These are phyloP conservation scores for Solanum corneliomulleri DNA, from an alignment of 257 asterid genomes.

Conservation along the genomic window DNA sequence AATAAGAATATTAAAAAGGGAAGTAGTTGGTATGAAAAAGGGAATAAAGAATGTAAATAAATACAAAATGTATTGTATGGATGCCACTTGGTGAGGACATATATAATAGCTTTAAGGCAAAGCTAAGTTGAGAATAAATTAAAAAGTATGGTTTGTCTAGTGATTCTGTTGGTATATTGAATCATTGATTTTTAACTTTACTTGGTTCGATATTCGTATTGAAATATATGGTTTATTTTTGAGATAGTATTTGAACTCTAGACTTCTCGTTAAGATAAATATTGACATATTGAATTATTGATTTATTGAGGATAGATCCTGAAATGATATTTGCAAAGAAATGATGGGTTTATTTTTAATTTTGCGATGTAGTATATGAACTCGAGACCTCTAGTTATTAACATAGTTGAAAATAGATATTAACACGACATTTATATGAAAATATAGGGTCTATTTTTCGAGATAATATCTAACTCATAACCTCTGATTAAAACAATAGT, in stretches of 20 bases:
- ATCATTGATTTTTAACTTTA: neutral
- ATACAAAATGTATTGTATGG: neutral
- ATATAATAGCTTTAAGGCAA: neutral
- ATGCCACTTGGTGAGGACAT: neutral
- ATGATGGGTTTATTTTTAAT: too few species aligned
- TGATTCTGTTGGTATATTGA: neutral
- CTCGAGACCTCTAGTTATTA: neutral
- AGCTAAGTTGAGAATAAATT: neutral
- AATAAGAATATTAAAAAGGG: neutral
- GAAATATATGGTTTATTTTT: neutral
- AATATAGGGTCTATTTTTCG: neutral
- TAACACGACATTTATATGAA: neutral
- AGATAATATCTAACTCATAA: neutral
- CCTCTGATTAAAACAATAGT: too few species aligned
- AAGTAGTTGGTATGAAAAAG: neutral
- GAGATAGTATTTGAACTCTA: neutral
- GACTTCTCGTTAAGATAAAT: fast-evolving
- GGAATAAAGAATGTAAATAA: neutral
- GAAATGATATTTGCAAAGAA: neutral
- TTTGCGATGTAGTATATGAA: fast-evolving
- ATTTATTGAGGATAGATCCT: too few species aligned
- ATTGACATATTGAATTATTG: neutral
- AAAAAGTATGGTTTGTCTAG: neutral
- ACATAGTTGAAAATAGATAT: neutral
- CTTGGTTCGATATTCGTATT: neutral